These are phyloP conservation scores for Sphagnum magellanicum DNA, from an alignment of 228 moss, liverwort and hornwort species.

Conservation along the genomic window DNA sequence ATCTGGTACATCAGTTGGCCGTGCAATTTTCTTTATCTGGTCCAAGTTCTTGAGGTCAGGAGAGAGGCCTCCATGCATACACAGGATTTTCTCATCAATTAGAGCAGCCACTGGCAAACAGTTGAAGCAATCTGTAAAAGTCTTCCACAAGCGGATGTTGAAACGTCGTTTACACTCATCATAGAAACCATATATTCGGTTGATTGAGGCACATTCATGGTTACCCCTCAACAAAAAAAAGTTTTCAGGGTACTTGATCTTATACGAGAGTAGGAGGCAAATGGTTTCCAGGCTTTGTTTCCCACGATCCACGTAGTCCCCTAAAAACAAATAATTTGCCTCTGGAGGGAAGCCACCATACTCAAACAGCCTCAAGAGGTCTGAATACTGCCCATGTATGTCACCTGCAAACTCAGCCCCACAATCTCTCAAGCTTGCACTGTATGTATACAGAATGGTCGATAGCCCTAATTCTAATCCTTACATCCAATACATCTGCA, in stretches of 20 bases:
- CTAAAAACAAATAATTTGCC: conserved; percentile 58
- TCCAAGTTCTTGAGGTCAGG: conserved; percentile 53
- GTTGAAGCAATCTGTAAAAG: conserved; percentile 60
- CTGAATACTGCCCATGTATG: conserved; percentile 62
- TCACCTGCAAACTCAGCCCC: conserved; percentile 30
- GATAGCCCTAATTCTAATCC: no score
- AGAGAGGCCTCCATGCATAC: conserved; percentile 70
- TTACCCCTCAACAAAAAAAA: conserved; percentile 62
- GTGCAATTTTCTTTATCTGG: conserved; percentile 51
- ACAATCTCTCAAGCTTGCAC: background rate
- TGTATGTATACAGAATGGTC: no score
- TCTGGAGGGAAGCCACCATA: conserved; percentile 54
- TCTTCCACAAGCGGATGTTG: conserved; percentile 59
- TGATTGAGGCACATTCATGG: conserved; percentile 56
- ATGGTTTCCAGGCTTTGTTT: conserved; percentile 63
- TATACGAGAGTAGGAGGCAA: conserved; percentile 57
- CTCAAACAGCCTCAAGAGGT: conserved; percentile 57
- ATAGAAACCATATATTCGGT: conserved; percentile 56
- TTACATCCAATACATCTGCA: no score
- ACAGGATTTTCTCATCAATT: conserved; percentile 59
- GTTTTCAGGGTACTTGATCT: conserved; percentile 62
- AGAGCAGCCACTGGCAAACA: conserved; percentile 57
- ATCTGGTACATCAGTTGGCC: conserved; percentile 55
- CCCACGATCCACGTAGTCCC: conserved; percentile 60
- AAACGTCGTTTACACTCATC: conserved; percentile 63